Base-by-base conservation (phyloP, 192 early-diverging fungal genomes). In the Coemansia sp. region DNA sequence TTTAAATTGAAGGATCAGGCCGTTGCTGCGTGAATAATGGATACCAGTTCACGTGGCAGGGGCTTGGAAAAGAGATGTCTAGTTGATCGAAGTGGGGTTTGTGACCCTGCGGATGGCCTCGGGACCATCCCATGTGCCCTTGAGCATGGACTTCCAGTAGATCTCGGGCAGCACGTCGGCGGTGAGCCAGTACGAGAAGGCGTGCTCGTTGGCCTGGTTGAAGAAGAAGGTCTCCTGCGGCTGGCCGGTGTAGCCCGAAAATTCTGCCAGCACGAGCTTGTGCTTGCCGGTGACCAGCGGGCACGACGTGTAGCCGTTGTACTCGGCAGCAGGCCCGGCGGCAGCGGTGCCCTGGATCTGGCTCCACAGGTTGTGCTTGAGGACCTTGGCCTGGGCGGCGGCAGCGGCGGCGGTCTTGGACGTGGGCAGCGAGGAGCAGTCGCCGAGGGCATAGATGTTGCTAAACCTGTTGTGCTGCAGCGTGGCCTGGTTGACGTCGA, bases 331-430 rank as follows among this genome's bases (percentile, higher is more conserved):
- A 5, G 80, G 71, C n/a, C n/a, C n/a, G n/a, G n/a, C n/a, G 8
- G 49, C 63, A 2, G 57, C 53, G 18, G 77, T 77, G 19, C 80
- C 83, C 19, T 73, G 47, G 26, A 90, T 78, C 46, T 77, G 61
- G 42, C 62, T 68, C 29, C 89, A 69, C 47, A 93, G 63, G 70
- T 93, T 93, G 49, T 81, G 68, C 65, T 82, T 86, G 13, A 91
- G 58, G 0, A 91, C 84, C 24, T 61, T 78, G n/a, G 86, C 82
- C 71, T 93, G 83, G 29, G 80, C 81, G 17, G 91, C 82, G 43
- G 88, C 89, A n/a, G 91, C 89, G 19, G 91, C 89, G 9, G 91
- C 91, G 5, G 91, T 93, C 78, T 93, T 93, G 50, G 89, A 91
- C 0, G 91, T 93, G 11, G 91, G 91, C n/a, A 88, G 72, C 11